Base-by-base conservation (phyloP, 1,284 basidiomycete genomes). In the Ustilago vetiveriae region DNA sequence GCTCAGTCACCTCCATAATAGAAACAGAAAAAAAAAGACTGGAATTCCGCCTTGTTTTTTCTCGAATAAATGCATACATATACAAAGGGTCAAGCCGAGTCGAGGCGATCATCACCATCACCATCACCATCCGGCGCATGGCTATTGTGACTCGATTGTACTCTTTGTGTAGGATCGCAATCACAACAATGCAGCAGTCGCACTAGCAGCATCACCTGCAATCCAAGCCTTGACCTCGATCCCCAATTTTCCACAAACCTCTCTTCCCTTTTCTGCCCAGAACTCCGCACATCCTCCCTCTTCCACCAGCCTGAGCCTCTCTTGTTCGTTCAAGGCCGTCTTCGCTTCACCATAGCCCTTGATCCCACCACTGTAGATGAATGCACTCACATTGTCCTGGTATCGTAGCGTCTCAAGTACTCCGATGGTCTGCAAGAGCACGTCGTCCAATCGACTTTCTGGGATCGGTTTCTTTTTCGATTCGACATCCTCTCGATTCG, bases 361-460 rank as follows among this genome's bases (percentile, higher is more conserved):
- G 27, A 74, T 50, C 11, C 65, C 73, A 14, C 73, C 78, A 16
- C 29, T 19, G 14, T 26, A 35, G 43, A 81, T 72, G 60, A 72
- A 81, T 11, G 53, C 35, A 27, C 67, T 46, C 14, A 80, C 76
- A 49, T 79, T 72, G 16, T 35, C 35, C 35, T 75, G 76, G 46
- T 53, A 52, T 1, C 55, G 52, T 6, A 77, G 60, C 22, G 71
- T 56, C 36, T 78, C 76, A 37, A 81, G 64, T n/a, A 80, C 71
- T 9, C 78, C 79, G 23, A 81, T 62, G 19, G 73, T 58, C 59
- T 80, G 79, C 24, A 81, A 53, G 4, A 81, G 60, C 3, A 70
- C 69, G 41, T 78, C 72, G 47, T 81, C 79, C 17, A 74, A 57
- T 16, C 55, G 26, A 8, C 30, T 32, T 32, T 54, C 54, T 9